Conservation (phyloP, 768 basidiomycete species). For the Mycena galericulata region DNA sequence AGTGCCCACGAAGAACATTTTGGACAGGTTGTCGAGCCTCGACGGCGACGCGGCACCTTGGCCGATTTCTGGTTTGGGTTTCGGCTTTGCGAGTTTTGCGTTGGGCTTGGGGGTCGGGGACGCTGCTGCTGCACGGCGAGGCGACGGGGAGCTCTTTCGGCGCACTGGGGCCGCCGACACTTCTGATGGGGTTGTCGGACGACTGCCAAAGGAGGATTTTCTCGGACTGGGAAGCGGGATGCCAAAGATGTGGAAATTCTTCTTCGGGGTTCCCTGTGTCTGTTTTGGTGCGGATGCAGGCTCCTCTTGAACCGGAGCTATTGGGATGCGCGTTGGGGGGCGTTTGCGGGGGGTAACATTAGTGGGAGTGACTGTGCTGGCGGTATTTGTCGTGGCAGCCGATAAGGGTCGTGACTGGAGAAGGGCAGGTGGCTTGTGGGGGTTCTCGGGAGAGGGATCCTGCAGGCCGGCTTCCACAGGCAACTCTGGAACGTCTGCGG, state of each 20-base stretch:
- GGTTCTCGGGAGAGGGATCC: background rate
- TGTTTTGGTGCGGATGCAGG: background rate
- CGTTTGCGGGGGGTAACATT: slow-evolving; percentile 32
- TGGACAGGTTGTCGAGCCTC: slow-evolving; percentile 26
- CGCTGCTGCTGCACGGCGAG: slow-evolving; percentile 7
- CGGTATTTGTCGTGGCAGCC: slow-evolving; percentile 22
- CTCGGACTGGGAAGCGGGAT: slow-evolving; percentile 34
- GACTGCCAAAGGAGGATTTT: slow-evolving; percentile 26
- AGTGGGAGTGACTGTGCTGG: slow-evolving; percentile 28
- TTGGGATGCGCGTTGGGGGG: slow-evolving; percentile 30
- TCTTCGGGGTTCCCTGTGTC: slow-evolving; percentile 13
- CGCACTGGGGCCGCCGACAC: background rate
- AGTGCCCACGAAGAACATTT: slow-evolving; percentile 34
- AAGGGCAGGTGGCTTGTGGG: slow-evolving; percentile 14
- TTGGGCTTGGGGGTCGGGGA: slow-evolving; percentile 14
- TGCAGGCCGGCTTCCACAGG: slow-evolving; percentile 2
- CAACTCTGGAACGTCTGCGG: slow-evolving; percentile 13
- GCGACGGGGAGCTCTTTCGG: slow-evolving; percentile 12
- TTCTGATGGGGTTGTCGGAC: slow-evolving; percentile 22
- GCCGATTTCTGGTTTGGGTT: slow-evolving; percentile 20
- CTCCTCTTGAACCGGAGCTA: slow-evolving; percentile 27
- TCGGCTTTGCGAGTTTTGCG: slow-evolving; percentile 12
- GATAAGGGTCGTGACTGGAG: slow-evolving; percentile 30
- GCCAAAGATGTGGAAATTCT: slow-evolving; percentile 31
- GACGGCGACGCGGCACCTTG: slow-evolving; percentile 20